A percentile compares a stretch with the other conserved stretches of the same genome.
Conservation (phyloP, 345 rosid genomes). For the Acer campestre region DNA sequence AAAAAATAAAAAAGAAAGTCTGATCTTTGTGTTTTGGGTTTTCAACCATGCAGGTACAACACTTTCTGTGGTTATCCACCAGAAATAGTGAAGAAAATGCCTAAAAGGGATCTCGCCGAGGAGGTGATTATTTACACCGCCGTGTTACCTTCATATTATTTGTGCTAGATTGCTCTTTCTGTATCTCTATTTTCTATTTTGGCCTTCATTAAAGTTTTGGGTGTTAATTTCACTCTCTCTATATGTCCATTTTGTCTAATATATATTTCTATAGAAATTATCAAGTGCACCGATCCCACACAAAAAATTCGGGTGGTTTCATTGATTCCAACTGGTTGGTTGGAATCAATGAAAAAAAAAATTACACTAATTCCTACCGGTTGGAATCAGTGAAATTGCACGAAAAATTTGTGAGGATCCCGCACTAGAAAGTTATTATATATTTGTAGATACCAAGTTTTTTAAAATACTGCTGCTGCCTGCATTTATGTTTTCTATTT, state of each 20-base stretch:
- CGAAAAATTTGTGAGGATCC: no score
- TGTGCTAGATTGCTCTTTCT: not conserved
- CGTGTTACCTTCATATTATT: not conserved
- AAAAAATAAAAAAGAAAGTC: not conserved
- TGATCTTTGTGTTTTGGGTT: conserved; percentile 6
- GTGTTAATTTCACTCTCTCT: conserved; percentile 3
- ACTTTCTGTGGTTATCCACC: conserved; percentile 96
- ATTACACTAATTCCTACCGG: no score
- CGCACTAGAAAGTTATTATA: not conserved
- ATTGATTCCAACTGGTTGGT: no score
- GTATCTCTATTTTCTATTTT: not conserved
- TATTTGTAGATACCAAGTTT: conserved; percentile 2
- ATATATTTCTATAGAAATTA: not conserved
- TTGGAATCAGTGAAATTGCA: no score
- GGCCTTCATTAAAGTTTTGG: not conserved
- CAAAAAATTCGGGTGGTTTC: no score
- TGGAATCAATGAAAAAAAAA: no score
- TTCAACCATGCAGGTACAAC: conserved; percentile 61
- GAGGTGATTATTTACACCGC: conserved; percentile 53
- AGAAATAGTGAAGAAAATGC: conserved; percentile 95
- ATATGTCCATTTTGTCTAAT: not conserved
- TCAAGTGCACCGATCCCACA: no score
- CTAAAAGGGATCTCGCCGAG: conserved; percentile 90
- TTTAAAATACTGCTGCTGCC: not conserved
- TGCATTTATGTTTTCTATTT: not conserved